Evolutionary conservation across 148 eudicot genomes (phyloP).

Genomic region (Silene conica): DNA sequence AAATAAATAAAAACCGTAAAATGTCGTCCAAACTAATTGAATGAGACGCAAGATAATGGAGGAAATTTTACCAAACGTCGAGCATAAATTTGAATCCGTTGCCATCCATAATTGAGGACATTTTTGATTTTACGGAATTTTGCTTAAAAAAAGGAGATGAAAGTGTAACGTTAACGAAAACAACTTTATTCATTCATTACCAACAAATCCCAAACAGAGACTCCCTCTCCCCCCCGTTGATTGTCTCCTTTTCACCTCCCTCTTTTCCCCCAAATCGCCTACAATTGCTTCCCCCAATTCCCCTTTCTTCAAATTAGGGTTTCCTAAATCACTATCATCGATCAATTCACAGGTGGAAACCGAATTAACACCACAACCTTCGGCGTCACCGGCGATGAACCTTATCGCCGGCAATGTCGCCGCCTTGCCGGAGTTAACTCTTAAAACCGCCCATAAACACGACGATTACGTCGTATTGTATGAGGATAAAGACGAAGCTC

Average conservation of each 20-base stretch:
- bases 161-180: neutral
- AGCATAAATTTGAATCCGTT: no score
- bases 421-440: constrained; percentile 22
- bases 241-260: neutral
- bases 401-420: constrained; percentile 28
- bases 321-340: neutral
- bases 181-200: neutral
- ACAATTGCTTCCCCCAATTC: neutral
- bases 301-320: neutral
- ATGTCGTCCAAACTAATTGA: no score
- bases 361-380: neutral
- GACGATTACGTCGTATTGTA: constrained; percentile 31
- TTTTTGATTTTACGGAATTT: no score
- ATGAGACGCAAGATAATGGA: no score
- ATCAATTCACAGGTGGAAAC: neutral
- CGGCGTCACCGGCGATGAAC: constrained; percentile 30
- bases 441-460: constrained; percentile 24
- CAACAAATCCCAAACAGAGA: neutral
- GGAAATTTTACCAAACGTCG: no score
- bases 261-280: neutral
- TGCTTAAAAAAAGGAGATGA: neutral
- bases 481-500: constrained; percentile 25
- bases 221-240: neutral
- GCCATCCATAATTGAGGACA: no score
- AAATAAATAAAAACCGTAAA: no score